Conservation (phyloP, 2,329 filamentous ascomycete genomes). For the Aspergillus sp. region DNA sequence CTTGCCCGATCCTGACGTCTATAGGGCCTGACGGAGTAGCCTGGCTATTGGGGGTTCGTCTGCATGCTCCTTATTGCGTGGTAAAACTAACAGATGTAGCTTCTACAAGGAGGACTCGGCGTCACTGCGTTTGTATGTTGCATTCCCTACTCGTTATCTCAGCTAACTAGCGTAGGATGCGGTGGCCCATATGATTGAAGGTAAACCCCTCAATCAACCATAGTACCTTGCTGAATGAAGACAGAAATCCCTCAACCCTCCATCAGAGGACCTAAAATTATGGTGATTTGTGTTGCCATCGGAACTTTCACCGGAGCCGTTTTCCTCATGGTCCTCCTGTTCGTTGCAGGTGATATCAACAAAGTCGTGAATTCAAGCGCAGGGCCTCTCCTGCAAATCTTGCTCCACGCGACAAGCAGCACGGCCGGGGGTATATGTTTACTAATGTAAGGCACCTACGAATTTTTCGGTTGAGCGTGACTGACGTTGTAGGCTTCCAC, state of each 20-base stretch:
- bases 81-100: slow-evolving; percentile 16
- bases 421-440: slow-evolving; percentile 61
- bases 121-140: slow-evolving; percentile 49
- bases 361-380: slow-evolving; percentile 54
- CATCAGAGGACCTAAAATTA: slow-evolving; percentile 60
- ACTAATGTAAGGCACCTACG: slow-evolving; percentile 47
- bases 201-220: slow-evolving; percentile 2
- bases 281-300: slow-evolving; percentile 62
- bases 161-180: slow-evolving; percentile 26
- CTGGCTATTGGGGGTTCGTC: slow-evolving; percentile 38
- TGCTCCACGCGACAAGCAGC: slow-evolving; percentile 61
- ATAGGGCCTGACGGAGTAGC: slow-evolving; percentile 60
- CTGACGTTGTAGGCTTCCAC: slow-evolving; percentile 22
- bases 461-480: not conserved
- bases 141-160: not conserved
- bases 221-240: not conserved
- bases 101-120: slow-evolving; percentile 50
- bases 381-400: slow-evolving; percentile 60
- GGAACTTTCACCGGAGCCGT: slow-evolving; percentile 62
- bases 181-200: slow-evolving; percentile 45
- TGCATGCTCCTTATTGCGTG: too few species aligned
- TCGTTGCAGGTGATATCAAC: slow-evolving; percentile 58
- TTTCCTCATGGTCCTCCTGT: slow-evolving; percentile 61
- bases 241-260: slow-evolving; percentile 40
- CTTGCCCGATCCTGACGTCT: slow-evolving; percentile 11